Base-by-base conservation (phyloP, 306 rosid species). In the Prunus padus region DNA sequence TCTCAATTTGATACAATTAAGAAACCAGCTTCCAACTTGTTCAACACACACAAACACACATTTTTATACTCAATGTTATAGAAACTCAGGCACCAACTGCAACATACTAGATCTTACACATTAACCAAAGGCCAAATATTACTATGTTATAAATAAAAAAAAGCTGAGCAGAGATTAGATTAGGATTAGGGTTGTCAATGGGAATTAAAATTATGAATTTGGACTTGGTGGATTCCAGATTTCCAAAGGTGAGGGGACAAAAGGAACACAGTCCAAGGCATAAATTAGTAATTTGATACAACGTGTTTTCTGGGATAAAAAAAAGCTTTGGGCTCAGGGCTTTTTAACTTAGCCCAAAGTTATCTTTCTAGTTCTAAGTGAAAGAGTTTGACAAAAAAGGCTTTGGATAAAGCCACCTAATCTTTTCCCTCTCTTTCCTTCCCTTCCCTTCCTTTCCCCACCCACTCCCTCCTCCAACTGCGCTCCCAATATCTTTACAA, bases 241-340 rank as follows among this genome's bases (percentile, higher is more conserved):
- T 68, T 82, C 82, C 86, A 70, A 84, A 46, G 73, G 50, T 2
- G 71, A 86, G 84, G 59, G 60, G 92, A 87, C 87, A 86, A 68
- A 80, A 72, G 77, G 84, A 77, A 52, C 92, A 77, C n/a, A 71
- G 47, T 76, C 23, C 88, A 31, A 86, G 78, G 65, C 23, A 11
- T 49, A 77, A 72, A 72, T 60, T 54, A 77, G 71, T 44, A 30
- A 28, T 26, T 26, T 31, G 54, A 64, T 57, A 62, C 69, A 86
- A 88, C 96, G 89, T 90, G 96, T 86, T 86, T 86, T 81, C 73
- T 52, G 86, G 89, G 74, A 74, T 67, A 4, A 55, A 23, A 65
- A 65, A 77, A 37, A 61, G 80, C 86, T 82, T 84, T 67, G 89
- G 86, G 82, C 83, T 81, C 16, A 68, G 84, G 78, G 57, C 42